These are phyloP conservation scores for Mycena metata DNA, from an alignment of 768 basidiomycete species.

Conservation along the genomic window DNA sequence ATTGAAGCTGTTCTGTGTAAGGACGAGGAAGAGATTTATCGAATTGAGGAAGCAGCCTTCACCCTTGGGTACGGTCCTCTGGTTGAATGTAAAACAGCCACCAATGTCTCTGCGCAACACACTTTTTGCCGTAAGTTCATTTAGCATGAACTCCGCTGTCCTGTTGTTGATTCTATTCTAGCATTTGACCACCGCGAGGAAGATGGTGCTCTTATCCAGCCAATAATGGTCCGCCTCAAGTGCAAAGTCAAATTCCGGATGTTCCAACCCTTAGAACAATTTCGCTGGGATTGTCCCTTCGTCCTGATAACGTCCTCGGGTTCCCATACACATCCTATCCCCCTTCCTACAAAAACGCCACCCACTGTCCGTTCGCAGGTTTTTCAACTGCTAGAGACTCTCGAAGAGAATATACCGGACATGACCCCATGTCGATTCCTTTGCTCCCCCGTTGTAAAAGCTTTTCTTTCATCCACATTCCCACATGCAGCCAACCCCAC, in stretches of 20 bases:
- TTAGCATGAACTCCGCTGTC: not conserved
- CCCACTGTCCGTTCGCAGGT: not conserved
- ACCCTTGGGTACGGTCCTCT: slow-evolving; percentile 1
- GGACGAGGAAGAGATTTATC: not conserved
- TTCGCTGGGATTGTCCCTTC: not conserved
- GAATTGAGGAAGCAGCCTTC: slow-evolving; percentile 1
- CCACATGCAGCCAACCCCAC: not conserved
- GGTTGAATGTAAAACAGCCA: not conserved
- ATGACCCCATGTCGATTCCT: not conserved
- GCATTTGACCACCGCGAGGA: slow-evolving; percentile 9
- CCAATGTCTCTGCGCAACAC: not conserved
- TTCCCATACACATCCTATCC: slow-evolving; percentile 13
- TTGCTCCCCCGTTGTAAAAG: not conserved
- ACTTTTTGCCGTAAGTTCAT: slow-evolving; percentile 10
- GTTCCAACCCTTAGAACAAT: not conserved
- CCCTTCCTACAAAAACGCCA: not conserved
- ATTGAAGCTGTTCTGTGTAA: slow-evolving; percentile 2
- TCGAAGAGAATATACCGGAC: not conserved
- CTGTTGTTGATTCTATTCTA: not conserved
- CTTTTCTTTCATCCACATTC: not conserved
- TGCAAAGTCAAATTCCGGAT: not conserved
- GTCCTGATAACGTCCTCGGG: not conserved
- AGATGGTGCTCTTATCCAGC: not conserved
- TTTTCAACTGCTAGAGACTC: not conserved
- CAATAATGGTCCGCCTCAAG: not conserved